Evolutionary conservation across 108 stramenopile species (phyloP).

Genomic region (Parietichytrium sp.): DNA sequence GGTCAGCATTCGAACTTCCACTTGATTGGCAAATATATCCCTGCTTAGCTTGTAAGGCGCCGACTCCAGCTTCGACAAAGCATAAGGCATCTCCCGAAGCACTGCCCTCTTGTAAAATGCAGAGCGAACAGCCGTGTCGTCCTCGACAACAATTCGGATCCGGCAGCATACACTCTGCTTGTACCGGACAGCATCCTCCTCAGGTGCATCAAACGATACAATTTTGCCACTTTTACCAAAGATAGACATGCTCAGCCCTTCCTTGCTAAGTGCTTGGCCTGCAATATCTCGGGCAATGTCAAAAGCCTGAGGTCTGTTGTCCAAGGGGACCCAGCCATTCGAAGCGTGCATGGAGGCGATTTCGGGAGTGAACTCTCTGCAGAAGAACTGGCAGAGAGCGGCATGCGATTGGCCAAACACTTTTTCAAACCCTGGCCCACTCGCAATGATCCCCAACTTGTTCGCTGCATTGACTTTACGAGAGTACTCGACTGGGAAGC

Average conservation of each 20-base stretch:
- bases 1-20: conserved; percentile 63
- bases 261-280: conserved; percentile 57
- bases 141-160: conserved; percentile 43
- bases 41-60: conserved; percentile 64
- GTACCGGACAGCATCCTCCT: conserved; percentile 62
- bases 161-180: conserved; percentile 68
- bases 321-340: conserved; percentile 44
- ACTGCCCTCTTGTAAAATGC: conserved; percentile 70
- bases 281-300: conserved; percentile 67
- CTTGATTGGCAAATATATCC: conserved; percentile 63
- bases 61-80: conserved; percentile 57
- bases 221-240: conserved; percentile 8
- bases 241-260: conserved; percentile 38
- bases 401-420: neutral
- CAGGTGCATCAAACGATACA: conserved; percentile 59
- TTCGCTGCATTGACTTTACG: conserved; percentile 49
- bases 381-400: too few relatives aligned
- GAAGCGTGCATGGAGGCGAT: neutral
- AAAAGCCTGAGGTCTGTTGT: conserved; percentile 56
- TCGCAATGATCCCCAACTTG: conserved; percentile 67
- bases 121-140: conserved; percentile 34
- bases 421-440: conserved; percentile 26
- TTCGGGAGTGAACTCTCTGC: too few relatives aligned
- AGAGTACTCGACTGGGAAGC: conserved; percentile 61
- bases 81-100: conserved; percentile 62